Base-by-base conservation (phyloP, 768 basidiomycete genomes). In the Leucocoprinus leucothites region DNA sequence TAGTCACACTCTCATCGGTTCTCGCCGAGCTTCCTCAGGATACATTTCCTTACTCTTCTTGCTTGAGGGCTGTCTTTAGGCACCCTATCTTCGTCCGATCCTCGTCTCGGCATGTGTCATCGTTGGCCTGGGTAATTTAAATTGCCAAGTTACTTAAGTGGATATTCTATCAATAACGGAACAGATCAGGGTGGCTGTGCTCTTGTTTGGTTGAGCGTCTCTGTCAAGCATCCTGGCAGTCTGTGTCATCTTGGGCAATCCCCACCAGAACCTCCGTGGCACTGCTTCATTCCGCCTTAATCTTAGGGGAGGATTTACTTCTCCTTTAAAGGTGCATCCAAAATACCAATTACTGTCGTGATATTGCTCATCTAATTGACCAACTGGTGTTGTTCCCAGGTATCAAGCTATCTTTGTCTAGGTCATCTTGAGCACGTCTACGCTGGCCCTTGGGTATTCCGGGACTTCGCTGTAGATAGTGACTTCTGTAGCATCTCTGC, bases 171-270 rank as follows among this genome's bases (percentile, higher is more conserved):
- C 31, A 31, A 31, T 31, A 11, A 31, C 31, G 31, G 31, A 31
- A 31, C 31, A 31, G 31, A 38, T 38, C 38, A 38, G 18, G 22
- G 52, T 53, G 52, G 52, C 52, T 45, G 44, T 53, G 52, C 24
- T 1, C 24, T 36, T 53, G 31, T 46, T 53, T 53, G 52, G 52
- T 35, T 44, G 26, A 26, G 25, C 14, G 5, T 43, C 25, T 22
- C 42, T 19, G 38, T 11, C 11, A 44, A 31, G n/a, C 7, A 21
- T 43, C 51, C 28, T 43, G 28, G 21, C 21, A 9, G 28, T 28
- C 31, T 31, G 31, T 31, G 31, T 31, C 31, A 31, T 31, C 31
- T 31, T 31, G 31, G 25, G 51, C 51, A 21, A 44, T 41, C 3
- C 41, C 42, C 42, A 50, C 51, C 18, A 44, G 31, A 9, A 34